phyloP scores from a whole-genome alignment of 306 rosid genomes.

The Corylus heterophylla region DNA sequence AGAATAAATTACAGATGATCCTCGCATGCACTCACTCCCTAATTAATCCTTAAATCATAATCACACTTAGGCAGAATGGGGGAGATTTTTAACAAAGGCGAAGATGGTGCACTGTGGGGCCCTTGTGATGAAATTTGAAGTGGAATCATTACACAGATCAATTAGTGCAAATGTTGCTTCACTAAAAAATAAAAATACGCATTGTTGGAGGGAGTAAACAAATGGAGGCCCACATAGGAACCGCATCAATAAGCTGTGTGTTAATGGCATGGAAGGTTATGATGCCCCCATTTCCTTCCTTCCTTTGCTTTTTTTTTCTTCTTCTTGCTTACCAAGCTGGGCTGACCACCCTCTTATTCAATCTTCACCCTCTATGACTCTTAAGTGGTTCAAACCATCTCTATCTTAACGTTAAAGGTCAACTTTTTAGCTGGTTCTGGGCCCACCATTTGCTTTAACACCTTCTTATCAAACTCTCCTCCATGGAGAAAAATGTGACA shows the following conservation, averaged over 20 bases:
- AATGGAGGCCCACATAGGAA: not conserved
- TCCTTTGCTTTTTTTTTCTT: constrained; percentile 28
- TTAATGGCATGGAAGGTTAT: constrained; percentile 71
- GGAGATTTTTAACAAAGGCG: not conserved
- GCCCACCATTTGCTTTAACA: constrained; percentile 40
- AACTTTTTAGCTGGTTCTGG: constrained; percentile 54
- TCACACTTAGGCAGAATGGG: not conserved
- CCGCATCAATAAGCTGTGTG: constrained; percentile 19
- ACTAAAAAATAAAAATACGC: not conserved
- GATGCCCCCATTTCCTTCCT: constrained; percentile 35
- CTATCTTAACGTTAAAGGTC: constrained; percentile 28
- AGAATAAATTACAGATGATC: not conserved
- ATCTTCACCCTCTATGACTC: not conserved
- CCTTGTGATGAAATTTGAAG: constrained; percentile 46
- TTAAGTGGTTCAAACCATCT: constrained; percentile 30
- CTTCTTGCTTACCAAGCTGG: constrained; percentile 33
- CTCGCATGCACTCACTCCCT: too few species aligned
- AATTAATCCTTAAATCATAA: not conserved
- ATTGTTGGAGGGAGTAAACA: not conserved
- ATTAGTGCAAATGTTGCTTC: constrained; percentile 49
- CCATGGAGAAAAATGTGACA: not conserved
- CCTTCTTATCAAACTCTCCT: constrained; percentile 31
- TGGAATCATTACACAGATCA: constrained; percentile 50
- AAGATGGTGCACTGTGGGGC: constrained; percentile 34
- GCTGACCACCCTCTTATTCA: not conserved